phyloP scores from a whole-genome alignment of 2,329 filamentous ascomycete species.

The Stemphylium lycopersici region DNA sequence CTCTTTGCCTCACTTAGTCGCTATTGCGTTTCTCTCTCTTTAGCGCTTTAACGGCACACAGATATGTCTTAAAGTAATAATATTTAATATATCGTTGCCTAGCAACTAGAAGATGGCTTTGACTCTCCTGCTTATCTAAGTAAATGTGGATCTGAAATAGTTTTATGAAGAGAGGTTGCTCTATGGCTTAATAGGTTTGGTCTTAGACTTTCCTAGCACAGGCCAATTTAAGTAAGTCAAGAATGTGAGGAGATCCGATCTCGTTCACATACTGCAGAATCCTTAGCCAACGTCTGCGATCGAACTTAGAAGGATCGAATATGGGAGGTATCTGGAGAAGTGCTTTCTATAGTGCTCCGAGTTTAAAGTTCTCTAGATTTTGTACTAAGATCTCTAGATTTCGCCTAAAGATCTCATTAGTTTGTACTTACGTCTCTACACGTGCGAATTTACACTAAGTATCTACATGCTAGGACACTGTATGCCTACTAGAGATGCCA shows the following conservation, averaged over 20 bases:
- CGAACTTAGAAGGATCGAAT: background rate
- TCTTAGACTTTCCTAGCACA: background rate
- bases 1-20: background rate
- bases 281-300: background rate
- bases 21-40: background rate
- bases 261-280: slow-evolving; percentile 11
- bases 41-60: slow-evolving; percentile 8
- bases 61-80: slow-evolving; percentile 16
- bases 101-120: slow-evolving; percentile 8
- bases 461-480: background rate
- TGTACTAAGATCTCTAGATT: background rate
- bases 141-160: slow-evolving; percentile 5
- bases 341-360: background rate
- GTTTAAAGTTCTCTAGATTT: slow-evolving; percentile 4
- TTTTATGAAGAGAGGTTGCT: slow-evolving; percentile 7
- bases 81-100: slow-evolving; percentile 14
- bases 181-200: background rate
- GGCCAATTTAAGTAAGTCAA: slow-evolving; percentile 2
- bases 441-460: background rate
- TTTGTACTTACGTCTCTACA: slow-evolving; percentile 2
- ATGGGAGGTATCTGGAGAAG: background rate
- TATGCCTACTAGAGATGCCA: background rate
- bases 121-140: slow-evolving; percentile 5
- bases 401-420: background rate
- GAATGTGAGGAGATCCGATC: slow-evolving; percentile 9